Evolutionary conservation across 73 alveolate genomes (phyloP).

Genomic region (Paramecium pentaurelia): DNA sequence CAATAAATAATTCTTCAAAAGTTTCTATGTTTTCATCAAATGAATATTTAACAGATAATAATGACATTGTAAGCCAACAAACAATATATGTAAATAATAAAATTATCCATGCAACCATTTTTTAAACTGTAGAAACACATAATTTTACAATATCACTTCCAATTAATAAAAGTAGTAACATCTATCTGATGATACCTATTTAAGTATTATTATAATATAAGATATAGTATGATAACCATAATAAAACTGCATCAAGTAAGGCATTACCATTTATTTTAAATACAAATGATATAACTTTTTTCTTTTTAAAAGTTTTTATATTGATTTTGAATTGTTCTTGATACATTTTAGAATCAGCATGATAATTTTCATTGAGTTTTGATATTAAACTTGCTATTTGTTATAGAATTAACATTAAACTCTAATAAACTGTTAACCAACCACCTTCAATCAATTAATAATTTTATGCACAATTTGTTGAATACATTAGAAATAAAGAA

Average conservation of each 20-base stretch:
- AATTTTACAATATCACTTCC: slow-evolving; percentile 26
- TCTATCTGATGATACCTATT: neutral
- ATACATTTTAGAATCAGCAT: neutral
- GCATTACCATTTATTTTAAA: slow-evolving; percentile 40
- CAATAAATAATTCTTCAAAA: neutral
- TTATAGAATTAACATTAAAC: neutral
- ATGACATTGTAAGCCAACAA: neutral
- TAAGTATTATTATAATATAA: neutral
- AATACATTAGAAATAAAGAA: neutral
- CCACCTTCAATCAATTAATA: neutral
- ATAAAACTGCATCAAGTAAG: neutral
- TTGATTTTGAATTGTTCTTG: neutral
- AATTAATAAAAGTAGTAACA: neutral
- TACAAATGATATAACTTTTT: neutral
- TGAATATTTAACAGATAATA: neutral
- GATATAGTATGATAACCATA: neutral
- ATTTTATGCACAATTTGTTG: slow-evolving; percentile 4
- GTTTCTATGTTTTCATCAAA: slow-evolving; percentile 12
- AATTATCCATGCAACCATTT: neutral
- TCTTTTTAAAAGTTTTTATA: neutral
- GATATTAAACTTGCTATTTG: slow-evolving; percentile 19
- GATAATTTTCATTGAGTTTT: neutral
- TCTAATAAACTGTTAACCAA: neutral
- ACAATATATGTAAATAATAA: neutral
- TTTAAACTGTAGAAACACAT: neutral